phyloP scores from a whole-genome alignment of 2,329 filamentous ascomycete genomes.

The Diplodia intermedia region DNA sequence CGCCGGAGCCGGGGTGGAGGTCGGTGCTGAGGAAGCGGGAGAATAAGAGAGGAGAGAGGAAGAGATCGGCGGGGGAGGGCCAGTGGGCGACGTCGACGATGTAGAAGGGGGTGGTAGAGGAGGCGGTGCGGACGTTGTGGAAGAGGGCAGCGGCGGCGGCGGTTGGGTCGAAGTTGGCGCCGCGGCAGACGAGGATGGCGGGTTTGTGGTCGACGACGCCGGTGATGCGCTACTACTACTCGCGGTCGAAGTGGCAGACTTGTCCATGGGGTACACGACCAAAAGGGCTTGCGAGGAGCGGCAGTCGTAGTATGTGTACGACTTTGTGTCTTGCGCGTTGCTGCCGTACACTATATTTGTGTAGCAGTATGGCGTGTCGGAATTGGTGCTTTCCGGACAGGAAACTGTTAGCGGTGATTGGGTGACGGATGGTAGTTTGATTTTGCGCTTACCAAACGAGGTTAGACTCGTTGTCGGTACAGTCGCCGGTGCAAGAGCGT shows the following conservation, averaged over 20 bases:
- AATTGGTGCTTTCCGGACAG: not conserved
- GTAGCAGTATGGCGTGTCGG: slow-evolving; percentile 2
- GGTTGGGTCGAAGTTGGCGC: not conserved
- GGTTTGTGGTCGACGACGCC: not conserved
- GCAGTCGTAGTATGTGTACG: slow-evolving; percentile 1
- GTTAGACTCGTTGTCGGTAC: not conserved
- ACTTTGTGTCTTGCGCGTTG: not conserved
- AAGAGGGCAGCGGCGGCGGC: not conserved
- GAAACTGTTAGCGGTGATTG: not conserved
- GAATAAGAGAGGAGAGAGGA: not conserved
- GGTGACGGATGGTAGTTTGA: not conserved
- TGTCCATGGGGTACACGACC: slow-evolving; percentile 6
- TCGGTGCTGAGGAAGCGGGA: not conserved
- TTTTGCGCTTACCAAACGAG: not conserved
- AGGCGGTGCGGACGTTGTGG: not conserved
- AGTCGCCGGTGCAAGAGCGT: not conserved
- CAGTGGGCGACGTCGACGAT: not conserved
- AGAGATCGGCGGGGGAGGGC: not conserved
- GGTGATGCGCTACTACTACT: not conserved
- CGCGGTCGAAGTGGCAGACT: not conserved
- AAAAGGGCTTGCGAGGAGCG: slow-evolving; percentile 2
- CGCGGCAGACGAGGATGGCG: not conserved
- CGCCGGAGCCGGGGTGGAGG: no score
- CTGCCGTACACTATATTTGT: slow-evolving; percentile 3
- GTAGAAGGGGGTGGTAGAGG: not conserved